Base-by-base conservation (phyloP, 2,329 filamentous ascomycete genomes). In the Tolypocladium inflatum region DNA sequence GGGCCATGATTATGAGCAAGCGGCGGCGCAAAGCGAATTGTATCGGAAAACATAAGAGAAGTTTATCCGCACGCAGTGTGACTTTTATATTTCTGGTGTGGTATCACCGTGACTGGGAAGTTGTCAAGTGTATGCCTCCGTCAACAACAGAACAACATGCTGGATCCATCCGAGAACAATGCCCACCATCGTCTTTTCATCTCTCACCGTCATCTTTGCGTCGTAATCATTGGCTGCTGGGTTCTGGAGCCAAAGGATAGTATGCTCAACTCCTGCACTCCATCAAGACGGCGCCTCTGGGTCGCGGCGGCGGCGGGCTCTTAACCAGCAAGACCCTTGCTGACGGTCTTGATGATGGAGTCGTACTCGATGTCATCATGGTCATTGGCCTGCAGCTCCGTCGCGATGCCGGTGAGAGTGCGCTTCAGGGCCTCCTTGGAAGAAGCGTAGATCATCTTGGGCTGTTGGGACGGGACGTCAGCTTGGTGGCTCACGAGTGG, bases 381-480 rank as follows among this genome's bases (percentile, higher is more conserved):
- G 74, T 93, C 89, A 79, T 92, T 92, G 78, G 89, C 89, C 80
- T 94, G 89, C 68, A 92, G 81, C 73, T 93, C 89, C 67, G 80
- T 77, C 61, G 87, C 87, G 66, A 93, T 78, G 63, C 89, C 89
- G 71, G 84, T 89, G 63, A 94, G 83, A 55, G 88, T 76, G 74
- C 87, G 86, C 83, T 91, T 93, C 66, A 94, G 82, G 60, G 88
- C 87, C 68, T 92, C 88, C 80, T 93, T 94, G 75, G 90, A 94
- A 56, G 90, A 89, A 67, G 89, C 88, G 81, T 93, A 94, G 74
- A 91, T 82, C 90, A 94, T 94, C 82, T 91, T 91, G 76, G 87
- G 82, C 89, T 91, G 65, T 59, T 33, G 37, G 52, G 39, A 21
- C 37, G 23, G 43, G 23, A 48, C 10, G 52, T 55, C 51, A 45